A percentile compares a stretch with the other conserved stretches of the same genome.
These are phyloP conservation scores for Colletotrichum sojae DNA, from an alignment of 2,329 filamentous ascomycete genomes.

Conservation along the genomic window DNA sequence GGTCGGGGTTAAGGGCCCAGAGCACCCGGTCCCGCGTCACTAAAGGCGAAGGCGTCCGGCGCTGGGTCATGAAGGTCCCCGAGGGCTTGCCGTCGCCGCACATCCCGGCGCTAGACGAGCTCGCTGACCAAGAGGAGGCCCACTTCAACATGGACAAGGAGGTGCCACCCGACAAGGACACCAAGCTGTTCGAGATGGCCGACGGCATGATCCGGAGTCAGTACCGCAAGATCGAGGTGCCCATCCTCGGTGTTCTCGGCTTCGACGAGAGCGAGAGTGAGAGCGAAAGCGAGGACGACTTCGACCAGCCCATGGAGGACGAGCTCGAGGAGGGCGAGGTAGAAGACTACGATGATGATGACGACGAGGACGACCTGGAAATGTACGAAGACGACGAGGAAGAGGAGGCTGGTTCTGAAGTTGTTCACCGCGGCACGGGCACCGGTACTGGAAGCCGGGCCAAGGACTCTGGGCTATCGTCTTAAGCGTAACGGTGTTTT, in stretches of 20 bases:
- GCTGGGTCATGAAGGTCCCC: slow-evolving; percentile 60
- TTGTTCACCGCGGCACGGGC: slow-evolving; percentile 37
- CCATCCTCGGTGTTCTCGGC: slow-evolving; percentile 59
- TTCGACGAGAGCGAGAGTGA: slow-evolving; percentile 60
- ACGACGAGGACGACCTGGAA: slow-evolving; percentile 45
- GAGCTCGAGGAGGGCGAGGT: slow-evolving; percentile 48
- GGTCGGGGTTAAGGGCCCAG: slow-evolving; percentile 54
- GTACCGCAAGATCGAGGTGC: slow-evolving; percentile 61
- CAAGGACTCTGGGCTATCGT: slow-evolving; percentile 38
- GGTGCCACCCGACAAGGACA: slow-evolving; percentile 56
- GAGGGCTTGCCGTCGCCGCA: slow-evolving; percentile 51
- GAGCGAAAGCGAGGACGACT: slow-evolving; percentile 45
- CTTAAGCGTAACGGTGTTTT: slow-evolving; percentile 29
- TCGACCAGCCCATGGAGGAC: slow-evolving; percentile 45
- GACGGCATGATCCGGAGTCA: slow-evolving; percentile 65
- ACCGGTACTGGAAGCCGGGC: slow-evolving; percentile 39
- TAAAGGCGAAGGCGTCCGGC: slow-evolving; percentile 57
- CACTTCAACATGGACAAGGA: slow-evolving; percentile 59
- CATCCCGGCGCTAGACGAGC: slow-evolving; percentile 44
- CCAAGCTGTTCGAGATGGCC: slow-evolving; percentile 59
- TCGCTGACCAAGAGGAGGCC: slow-evolving; percentile 55
- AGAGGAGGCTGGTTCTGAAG: slow-evolving; percentile 35
- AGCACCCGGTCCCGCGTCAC: slow-evolving; percentile 51
- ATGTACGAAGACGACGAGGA: slow-evolving; percentile 41
- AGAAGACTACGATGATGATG: slow-evolving; percentile 44